Evolutionary conservation across 768 basidiomycete genomes (phyloP).

Genomic region (Cystoderma amianthinum): DNA sequence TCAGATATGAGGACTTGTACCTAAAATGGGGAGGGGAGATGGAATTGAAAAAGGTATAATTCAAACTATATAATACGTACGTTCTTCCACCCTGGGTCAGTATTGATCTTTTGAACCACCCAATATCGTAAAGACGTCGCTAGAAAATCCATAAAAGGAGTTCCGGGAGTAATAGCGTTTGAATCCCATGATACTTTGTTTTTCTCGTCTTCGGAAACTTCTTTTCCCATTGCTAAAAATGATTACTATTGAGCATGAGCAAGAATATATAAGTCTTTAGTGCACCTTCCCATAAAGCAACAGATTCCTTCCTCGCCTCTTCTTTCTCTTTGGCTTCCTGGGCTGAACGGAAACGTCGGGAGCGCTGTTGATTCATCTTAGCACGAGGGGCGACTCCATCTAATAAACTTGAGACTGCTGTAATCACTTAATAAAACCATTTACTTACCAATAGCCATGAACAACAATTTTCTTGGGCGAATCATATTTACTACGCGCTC

Average conservation of each 20-base stretch:
- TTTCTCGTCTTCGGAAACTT: slow-evolving; percentile 72
- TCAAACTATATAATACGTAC: too few species aligned
- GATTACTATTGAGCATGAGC: too few species aligned
- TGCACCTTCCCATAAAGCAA: slow-evolving; percentile 81
- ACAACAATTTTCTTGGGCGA: slow-evolving; percentile 87
- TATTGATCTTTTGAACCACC: slow-evolving; percentile 93
- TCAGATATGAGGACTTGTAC: slow-evolving; percentile 96
- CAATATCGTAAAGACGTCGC: slow-evolving; percentile 89
- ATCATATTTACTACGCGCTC: slow-evolving; percentile 97
- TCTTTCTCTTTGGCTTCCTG: slow-evolving; percentile 96
- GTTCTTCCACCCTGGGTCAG: slow-evolving; percentile 93
- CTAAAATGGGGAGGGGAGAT: slow-evolving; percentile 37
- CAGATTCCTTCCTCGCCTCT: slow-evolving; percentile 74
- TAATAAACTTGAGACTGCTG: slow-evolving; percentile 17
- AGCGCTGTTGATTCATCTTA: slow-evolving; percentile 99
- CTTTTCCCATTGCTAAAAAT: slow-evolving; percentile 92
- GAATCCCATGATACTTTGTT: slow-evolving; percentile 91
- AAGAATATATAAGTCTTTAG: background rate
- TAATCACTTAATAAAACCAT: background rate
- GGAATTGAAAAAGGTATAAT: too few species aligned
- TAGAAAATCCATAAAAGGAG: slow-evolving; percentile 95
- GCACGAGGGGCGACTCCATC: slow-evolving; percentile 97
- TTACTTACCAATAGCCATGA: slow-evolving; percentile 92
- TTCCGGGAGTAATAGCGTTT: slow-evolving; percentile 98
- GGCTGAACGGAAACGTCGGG: slow-evolving; percentile 89